Percentiles rank a stretch among this genome's conserved stretches.
Evolutionary conservation across 495 filamentous ascomycete genomes (phyloP).

Genomic region (Penicillium silybi): DNA sequence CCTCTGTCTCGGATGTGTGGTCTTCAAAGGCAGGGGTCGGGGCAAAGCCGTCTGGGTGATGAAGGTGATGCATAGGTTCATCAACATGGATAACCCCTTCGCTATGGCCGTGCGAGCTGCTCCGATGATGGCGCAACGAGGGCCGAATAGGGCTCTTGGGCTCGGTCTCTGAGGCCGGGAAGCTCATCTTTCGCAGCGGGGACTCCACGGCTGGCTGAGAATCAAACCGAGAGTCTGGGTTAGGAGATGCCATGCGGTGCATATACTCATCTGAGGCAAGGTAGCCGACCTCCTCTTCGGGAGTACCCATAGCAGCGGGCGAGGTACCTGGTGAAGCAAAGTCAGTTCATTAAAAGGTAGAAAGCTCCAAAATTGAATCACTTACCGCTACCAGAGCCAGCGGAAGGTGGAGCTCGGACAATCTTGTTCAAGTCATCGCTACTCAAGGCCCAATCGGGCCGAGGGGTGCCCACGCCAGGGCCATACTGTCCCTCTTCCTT

Average conservation of each 20-base stretch:
- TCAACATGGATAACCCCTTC: constrained; percentile 68
- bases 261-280: constrained; percentile 75
- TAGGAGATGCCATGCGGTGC: constrained; percentile 64
- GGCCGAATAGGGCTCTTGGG: constrained; percentile 3
- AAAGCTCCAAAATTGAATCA: not conserved
- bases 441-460: constrained; percentile 82
- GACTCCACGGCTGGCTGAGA: constrained; percentile 52
- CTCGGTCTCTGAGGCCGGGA: constrained; percentile 35
- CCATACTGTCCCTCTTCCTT: constrained; percentile 73
- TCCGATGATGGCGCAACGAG: constrained; percentile 10
- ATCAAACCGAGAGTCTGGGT: constrained; percentile 42
- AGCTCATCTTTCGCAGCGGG: constrained; percentile 51
- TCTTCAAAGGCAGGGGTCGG: constrained; percentile 24
- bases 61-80: constrained; percentile 58
- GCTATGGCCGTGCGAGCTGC: constrained; percentile 28
- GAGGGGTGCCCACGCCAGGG: constrained; percentile 57
- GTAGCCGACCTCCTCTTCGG: constrained; percentile 75
- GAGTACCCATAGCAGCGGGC: constrained; percentile 54
- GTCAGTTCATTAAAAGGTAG: constrained; percentile 2
- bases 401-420: constrained; percentile 66
- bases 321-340: constrained; percentile 41
- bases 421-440: constrained; percentile 90
- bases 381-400: constrained; percentile 63
- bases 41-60: constrained; percentile 59
- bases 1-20: constrained; percentile 2